These are phyloP conservation scores for Cryptococcus hybrid DNA, from an alignment of 1,284 basidiomycete species.

Conservation along the genomic window DNA sequence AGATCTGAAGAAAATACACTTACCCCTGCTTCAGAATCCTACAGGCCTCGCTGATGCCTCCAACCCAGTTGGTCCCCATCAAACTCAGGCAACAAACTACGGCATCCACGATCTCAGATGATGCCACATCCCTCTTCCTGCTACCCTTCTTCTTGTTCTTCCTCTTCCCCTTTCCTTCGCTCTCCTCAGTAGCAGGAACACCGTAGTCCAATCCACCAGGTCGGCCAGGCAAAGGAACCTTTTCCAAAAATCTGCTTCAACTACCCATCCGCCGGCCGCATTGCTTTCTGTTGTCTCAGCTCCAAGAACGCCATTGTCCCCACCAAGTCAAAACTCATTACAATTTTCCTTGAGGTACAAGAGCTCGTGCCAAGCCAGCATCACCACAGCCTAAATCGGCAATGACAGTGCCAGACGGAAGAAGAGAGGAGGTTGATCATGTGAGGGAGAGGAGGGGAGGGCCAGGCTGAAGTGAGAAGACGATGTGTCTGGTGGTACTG, in stretches of 20 bases:
- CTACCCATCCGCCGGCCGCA: slow-evolving; percentile 60
- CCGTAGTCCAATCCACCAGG: slow-evolving; percentile 49
- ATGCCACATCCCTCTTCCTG: slow-evolving; percentile 6
- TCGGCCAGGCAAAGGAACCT: slow-evolving; percentile 76
- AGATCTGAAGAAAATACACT: slow-evolving; percentile 37
- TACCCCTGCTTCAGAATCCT: slow-evolving; percentile 77
- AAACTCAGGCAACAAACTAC: slow-evolving; percentile 91
- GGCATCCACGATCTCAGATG: slow-evolving; percentile 71
- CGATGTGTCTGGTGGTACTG: slow-evolving; percentile 92
- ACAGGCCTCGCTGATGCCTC: slow-evolving; percentile 84
- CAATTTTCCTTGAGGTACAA: slow-evolving; percentile 60
- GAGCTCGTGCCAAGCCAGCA: slow-evolving; percentile 74
- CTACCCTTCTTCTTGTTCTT: slow-evolving; percentile 41
- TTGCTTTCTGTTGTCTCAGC: background rate
- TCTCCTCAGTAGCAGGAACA: background rate
- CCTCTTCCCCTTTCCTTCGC: slow-evolving; percentile 29
- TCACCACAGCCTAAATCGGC: slow-evolving; percentile 96
- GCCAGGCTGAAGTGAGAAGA: slow-evolving; percentile 85
- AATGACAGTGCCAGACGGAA: slow-evolving; percentile 68
- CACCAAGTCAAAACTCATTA: slow-evolving; percentile 81
- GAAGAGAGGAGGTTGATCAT: slow-evolving; percentile 63
- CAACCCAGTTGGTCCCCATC: slow-evolving; percentile 97
- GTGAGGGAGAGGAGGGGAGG: slow-evolving; percentile 81
- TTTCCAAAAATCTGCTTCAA: slow-evolving; percentile 76
- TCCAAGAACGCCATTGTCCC: slow-evolving; percentile 52